phyloP scores from a whole-genome alignment of 1,139 yeast species.

The Geotrichum restrictum region DNA sequence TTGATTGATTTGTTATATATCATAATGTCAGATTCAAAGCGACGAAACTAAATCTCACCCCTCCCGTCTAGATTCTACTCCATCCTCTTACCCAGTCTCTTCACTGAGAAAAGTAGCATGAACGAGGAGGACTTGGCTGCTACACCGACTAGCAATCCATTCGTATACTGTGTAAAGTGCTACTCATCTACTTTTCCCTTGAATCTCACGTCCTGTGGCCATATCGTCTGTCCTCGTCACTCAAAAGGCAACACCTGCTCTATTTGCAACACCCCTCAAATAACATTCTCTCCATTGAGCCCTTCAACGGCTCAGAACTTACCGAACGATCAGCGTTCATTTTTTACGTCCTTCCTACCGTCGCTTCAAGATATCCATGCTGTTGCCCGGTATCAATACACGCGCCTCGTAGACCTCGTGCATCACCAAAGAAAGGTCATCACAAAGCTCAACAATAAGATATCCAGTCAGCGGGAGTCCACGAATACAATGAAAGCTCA shows the following conservation, averaged over 20 bases:
- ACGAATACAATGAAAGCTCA: constrained; percentile 16
- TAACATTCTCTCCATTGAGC: neutral
- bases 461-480: constrained; percentile 15
- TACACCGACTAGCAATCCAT: neutral
- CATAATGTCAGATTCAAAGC: no score
- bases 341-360: constrained; percentile 10
- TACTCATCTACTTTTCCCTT: constrained; percentile 4
- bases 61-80: no score
- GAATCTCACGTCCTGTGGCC: constrained; percentile 17
- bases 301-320: neutral
- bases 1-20: no score
- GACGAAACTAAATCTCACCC: no score
- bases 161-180: constrained; percentile 18
- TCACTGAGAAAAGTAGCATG: no score
- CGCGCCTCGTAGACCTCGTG: constrained; percentile 15
- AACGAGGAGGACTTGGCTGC: no score
- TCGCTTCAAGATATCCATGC: constrained; percentile 16
- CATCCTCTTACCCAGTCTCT: no score
- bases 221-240: constrained; percentile 17
- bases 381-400: constrained; percentile 19
- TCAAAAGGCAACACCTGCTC: constrained; percentile 8
- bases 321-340: constrained; percentile 2
- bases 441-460: constrained; percentile 13
- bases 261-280: constrained; percentile 6
- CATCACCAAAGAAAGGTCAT: constrained; percentile 19